Evolutionary conservation across 2,329 filamentous ascomycete genomes (phyloP).

Genomic region (Ceratocystis cacaofunesta): DNA sequence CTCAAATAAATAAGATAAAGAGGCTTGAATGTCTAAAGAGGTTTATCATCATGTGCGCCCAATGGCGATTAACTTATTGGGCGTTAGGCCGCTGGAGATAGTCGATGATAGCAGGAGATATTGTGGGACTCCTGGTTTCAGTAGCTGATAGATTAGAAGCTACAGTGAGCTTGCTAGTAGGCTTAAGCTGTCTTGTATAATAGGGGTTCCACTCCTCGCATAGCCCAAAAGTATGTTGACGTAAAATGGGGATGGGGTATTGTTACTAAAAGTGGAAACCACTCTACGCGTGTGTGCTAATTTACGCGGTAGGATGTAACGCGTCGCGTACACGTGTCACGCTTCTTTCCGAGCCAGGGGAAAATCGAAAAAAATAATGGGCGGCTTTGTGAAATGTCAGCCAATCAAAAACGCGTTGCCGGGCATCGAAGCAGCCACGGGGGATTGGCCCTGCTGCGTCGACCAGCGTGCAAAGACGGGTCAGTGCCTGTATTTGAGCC

Average conservation of each 20-base stretch:
- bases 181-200: background rate
- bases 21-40: background rate
- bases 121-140: background rate
- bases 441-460: background rate
- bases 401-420: slow-evolving; percentile 10
- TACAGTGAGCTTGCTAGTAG: background rate
- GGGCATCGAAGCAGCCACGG: background rate
- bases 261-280: background rate
- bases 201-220: background rate
- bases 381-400: background rate
- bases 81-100: slow-evolving; percentile 13
- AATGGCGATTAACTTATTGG: background rate
- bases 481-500: background rate
- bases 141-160: no score
- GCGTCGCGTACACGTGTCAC: background rate
- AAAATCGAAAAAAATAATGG: background rate
- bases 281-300: slow-evolving; percentile 2
- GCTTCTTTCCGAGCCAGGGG: background rate
- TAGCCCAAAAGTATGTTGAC: background rate
- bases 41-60: background rate
- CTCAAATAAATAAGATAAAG: background rate
- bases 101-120: slow-evolving; percentile 17
- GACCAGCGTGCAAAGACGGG: background rate
- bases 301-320: background rate
- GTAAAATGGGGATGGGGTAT: no score